Evolutionary conservation across 2,329 filamentous ascomycete genomes (phyloP).

Genomic region (Aspergillus fischeri): DNA sequence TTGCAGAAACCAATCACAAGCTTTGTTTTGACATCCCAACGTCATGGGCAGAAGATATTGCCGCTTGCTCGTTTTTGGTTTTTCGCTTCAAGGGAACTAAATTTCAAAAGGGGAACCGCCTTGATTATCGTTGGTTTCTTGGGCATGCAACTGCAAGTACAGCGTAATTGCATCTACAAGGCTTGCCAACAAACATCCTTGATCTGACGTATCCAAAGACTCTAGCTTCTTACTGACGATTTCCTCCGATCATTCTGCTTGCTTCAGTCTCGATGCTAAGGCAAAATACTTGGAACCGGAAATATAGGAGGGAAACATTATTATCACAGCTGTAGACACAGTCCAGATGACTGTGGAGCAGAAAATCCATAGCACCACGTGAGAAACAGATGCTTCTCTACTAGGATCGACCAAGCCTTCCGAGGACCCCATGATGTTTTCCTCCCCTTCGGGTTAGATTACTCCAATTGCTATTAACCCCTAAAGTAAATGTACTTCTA

Average conservation of each 20-base stretch:
- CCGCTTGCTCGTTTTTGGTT: slow-evolving; percentile 21
- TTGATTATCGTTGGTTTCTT: neutral
- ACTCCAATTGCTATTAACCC: neutral
- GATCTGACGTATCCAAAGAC: neutral
- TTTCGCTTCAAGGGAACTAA: slow-evolving; percentile 10
- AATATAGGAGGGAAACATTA: neutral
- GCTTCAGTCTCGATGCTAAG: neutral
- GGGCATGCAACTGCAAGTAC: neutral
- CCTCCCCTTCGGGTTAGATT: neutral
- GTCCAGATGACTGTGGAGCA: neutral
- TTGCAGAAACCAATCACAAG: slow-evolving; percentile 23
- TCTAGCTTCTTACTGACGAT: neutral
- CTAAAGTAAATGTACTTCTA: neutral
- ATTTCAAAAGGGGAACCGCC: too few species aligned
- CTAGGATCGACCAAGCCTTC: slow-evolving; percentile 1
- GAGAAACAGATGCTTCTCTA: neutral
- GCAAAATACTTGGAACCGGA: neutral
- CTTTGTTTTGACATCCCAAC: slow-evolving; percentile 15
- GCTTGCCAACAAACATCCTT: neutral
- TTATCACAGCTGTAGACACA: neutral
- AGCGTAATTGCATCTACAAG: neutral
- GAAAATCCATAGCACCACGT: neutral
- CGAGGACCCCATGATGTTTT: neutral
- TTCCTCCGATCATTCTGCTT: neutral
- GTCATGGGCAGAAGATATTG: slow-evolving; percentile 31